Conservation (phyloP, 345 rosid genomes). For the Balakata baccata region DNA sequence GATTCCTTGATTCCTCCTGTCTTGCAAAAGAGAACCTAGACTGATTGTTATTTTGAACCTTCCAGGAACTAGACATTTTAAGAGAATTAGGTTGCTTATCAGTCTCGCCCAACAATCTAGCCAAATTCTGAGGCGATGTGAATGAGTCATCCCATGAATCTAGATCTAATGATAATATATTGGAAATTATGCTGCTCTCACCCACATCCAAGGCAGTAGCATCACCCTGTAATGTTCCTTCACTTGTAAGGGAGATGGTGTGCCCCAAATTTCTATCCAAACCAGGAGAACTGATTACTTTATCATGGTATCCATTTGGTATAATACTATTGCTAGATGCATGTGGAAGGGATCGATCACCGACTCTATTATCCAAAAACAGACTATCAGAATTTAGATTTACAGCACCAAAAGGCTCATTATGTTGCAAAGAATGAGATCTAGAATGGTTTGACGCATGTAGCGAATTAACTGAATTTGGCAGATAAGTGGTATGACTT, state of each 20-base stretch:
- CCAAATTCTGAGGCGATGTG: conserved; percentile 51
- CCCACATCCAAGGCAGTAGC: conserved; percentile 36
- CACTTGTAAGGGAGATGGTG: conserved; percentile 35
- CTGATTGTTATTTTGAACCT: conserved; percentile 55
- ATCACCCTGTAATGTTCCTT: conserved; percentile 18
- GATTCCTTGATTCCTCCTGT: conserved; percentile 54
- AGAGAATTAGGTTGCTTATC: conserved; percentile 46
- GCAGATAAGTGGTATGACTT: conserved; percentile 28
- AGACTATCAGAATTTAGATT: conserved; percentile 34
- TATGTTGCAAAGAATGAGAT: conserved; percentile 39
- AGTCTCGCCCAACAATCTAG: conserved; percentile 51
- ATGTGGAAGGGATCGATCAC: conserved; percentile 21
- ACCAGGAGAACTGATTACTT: conserved; percentile 31
- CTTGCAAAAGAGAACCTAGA: conserved; percentile 89
- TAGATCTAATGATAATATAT: conserved; percentile 65
- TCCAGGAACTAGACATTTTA: conserved; percentile 42
- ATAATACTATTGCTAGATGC: conserved; percentile 28
- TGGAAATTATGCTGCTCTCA: conserved; percentile 65
- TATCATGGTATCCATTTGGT: conserved; percentile 51
- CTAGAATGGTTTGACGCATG: conserved; percentile 40
- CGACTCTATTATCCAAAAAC: conserved; percentile 35
- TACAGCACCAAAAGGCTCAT: conserved; percentile 18
- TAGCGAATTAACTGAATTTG: conserved; percentile 37
- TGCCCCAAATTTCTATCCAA: conserved; percentile 35
- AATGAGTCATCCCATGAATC: conserved; percentile 80